These are phyloP conservation scores for Verticillium nonalfalfae DNA, from an alignment of 2,329 filamentous ascomycete genomes.

Conservation along the genomic window DNA sequence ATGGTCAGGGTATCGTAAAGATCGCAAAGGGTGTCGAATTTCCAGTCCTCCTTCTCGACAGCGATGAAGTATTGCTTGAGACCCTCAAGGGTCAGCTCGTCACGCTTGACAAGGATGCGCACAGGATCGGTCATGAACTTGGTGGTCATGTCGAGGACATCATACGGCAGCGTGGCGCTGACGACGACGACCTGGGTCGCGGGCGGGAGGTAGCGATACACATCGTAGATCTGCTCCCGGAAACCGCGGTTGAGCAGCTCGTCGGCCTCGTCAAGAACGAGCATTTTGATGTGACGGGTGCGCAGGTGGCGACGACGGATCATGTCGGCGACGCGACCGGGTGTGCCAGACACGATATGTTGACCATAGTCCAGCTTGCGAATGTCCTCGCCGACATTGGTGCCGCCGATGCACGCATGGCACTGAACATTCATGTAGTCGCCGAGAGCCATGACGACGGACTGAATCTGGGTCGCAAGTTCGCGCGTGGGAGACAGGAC, in stretches of 20 bases:
- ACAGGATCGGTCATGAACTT: conserved; percentile 99
- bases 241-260: conserved; percentile 84
- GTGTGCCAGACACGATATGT: conserved; percentile 95
- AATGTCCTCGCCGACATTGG: conserved; percentile 96
- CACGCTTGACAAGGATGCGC: conserved; percentile 95
- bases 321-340: conserved; percentile 78
- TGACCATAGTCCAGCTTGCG: conserved; percentile 96
- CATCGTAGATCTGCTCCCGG: conserved; percentile 97
- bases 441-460: conserved; percentile 97
- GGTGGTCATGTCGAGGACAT: conserved; percentile 97
- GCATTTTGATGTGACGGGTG: conserved; percentile 59
- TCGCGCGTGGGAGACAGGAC: conserved; percentile 95
- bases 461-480: conserved; percentile 96
- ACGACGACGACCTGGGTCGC: conserved; percentile 98
- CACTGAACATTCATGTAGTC: conserved; percentile 99
- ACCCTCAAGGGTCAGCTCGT: conserved; percentile 94
- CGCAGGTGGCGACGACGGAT: conserved; percentile 51
- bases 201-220: conserved; percentile 93
- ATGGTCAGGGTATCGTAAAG: conserved; percentile 98
- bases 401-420: conserved; percentile 96
- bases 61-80: conserved; percentile 99
- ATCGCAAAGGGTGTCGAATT: conserved; percentile 97
- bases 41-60: conserved; percentile 99
- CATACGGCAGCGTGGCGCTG: conserved; percentile 92
- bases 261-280: conserved; percentile 55